phyloP scores from a whole-genome alignment of 116 monocot species.

The Phalaenopsis hybrid region DNA sequence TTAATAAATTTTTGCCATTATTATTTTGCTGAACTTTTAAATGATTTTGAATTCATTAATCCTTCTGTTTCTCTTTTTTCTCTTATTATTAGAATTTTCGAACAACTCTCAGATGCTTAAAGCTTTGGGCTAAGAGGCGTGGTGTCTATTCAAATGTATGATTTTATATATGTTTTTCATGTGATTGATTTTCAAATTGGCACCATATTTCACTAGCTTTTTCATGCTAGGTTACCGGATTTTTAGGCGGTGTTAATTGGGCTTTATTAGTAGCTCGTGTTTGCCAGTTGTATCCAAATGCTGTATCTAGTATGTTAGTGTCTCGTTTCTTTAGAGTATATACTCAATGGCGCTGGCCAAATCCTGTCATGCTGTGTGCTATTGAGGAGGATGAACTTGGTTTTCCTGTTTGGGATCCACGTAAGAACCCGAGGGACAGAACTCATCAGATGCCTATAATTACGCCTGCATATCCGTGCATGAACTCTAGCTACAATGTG shows the following conservation, averaged over 20 bases:
- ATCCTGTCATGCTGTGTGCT: conserved; percentile 83
- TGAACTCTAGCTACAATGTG: conserved; percentile 99
- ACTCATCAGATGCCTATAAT: conserved; percentile 99
- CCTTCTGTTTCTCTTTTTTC: neutral
- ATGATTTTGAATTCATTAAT: neutral
- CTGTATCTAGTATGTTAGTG: conserved; percentile 87
- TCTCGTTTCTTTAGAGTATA: conserved; percentile 95
- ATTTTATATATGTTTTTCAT: neutral
- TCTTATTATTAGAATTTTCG: conserved; percentile 60
- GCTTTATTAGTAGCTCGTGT: conserved; percentile 83
- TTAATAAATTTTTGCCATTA: conserved; percentile 6
- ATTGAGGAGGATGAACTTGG: conserved; percentile 90
- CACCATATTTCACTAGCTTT: neutral
- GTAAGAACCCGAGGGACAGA: conserved; percentile 85
- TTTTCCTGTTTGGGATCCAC: conserved; percentile 94
- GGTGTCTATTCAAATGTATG: conserved; percentile 99
- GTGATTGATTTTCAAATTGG: neutral
- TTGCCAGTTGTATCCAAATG: conserved; percentile 99
- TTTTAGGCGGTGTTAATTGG: conserved; percentile 98
- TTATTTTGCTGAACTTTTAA: neutral
- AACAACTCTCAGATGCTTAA: conserved; percentile 73
- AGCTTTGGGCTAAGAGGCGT: conserved; percentile 90
- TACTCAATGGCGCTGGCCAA: conserved; percentile 98
- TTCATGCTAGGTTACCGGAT: conserved; percentile 75
- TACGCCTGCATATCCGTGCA: conserved; percentile 97